phyloP scores from a whole-genome alignment of 176 grass and related monocot species.

The Bolboschoenus planiculmis region DNA sequence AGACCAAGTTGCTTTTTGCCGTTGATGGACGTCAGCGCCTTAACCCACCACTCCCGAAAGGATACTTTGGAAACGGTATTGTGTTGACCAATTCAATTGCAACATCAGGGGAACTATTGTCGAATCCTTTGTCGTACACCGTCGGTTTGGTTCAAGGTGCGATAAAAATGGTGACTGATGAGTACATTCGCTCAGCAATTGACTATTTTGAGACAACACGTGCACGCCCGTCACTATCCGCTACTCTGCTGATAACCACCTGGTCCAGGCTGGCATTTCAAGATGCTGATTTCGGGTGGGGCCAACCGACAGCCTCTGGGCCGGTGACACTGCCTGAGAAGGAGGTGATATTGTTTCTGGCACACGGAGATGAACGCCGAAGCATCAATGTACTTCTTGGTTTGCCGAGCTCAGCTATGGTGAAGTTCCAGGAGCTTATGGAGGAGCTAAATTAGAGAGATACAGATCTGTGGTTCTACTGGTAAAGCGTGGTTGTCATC shows the following conservation, averaged over 20 bases:
- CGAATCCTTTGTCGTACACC: slow-evolving; percentile 37
- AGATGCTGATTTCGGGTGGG: slow-evolving; percentile 86
- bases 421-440: slow-evolving; percentile 71
- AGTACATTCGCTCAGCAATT: slow-evolving; percentile 84
- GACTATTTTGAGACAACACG: slow-evolving; percentile 90
- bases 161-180: slow-evolving; percentile 64
- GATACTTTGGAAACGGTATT: slow-evolving; percentile 91
- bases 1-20: slow-evolving; percentile 89
- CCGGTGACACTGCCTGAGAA: slow-evolving; percentile 87
- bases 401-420: slow-evolving; percentile 72
- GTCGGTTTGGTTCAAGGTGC: slow-evolving; percentile 53
- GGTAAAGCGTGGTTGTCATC: background rate
- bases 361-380: slow-evolving; percentile 69
- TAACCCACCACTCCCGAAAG: slow-evolving; percentile 41
- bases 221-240: slow-evolving; percentile 59
- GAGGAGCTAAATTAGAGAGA: slow-evolving; percentile 40
- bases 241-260: slow-evolving; percentile 82
- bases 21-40: slow-evolving; percentile 69
- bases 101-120: slow-evolving; percentile 45
- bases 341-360: slow-evolving; percentile 86
- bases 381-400: slow-evolving; percentile 91
- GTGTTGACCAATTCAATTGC: slow-evolving; percentile 60
- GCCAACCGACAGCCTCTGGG: slow-evolving; percentile 56
- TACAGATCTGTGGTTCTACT: background rate
- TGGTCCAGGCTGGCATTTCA: slow-evolving; percentile 82